Base-by-base conservation (phyloP, 2,329 filamentous ascomycete species). In the Byssothecium circinans region DNA sequence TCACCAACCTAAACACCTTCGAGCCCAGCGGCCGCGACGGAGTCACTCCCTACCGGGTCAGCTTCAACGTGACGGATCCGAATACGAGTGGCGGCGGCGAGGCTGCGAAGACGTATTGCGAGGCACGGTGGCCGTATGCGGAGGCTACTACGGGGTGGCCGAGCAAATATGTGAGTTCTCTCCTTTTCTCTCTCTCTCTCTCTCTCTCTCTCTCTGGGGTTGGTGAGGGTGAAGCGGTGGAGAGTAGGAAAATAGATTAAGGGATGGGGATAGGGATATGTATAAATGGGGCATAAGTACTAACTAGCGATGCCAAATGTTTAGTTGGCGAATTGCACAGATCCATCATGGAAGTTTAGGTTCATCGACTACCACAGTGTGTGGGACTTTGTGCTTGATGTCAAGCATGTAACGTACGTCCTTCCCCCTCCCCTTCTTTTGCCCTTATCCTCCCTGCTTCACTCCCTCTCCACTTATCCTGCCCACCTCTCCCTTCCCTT, bases 61-160 rank as follows among this genome's bases (percentile, higher is more conserved):
- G 27, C 6, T 54, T 57, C 46, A 49, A 46, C n/a, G 52, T 57
- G 12, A 49, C 46, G 11, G 52, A 57, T 35, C 49, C 54, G 14
- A 45, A 37, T 35, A 46, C 54, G 14, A 45, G 34, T 22, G 29
- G 4, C 14, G 12, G 10, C 18, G 29, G 14, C 4, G 12, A 54
- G 25, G 14, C 22, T 11, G 41, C 45, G 4, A 33, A 36, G 12
- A 46, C 51, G 1, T 40, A 22, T 18, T 56, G 53, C 34, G 47
- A 48, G 18, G 36, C 48, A 10, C 15, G 17, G 15, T 56, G 53
- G 51, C 36, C 41, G 12, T 52, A 50, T 41, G 20, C 39, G 3
- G 23, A 50, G 17, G 18, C 20, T 14, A 23, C 15, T 12, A 52
- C 48, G 8, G 53, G 53, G 10, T 53, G 50, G 23, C 48, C 50